Base-by-base conservation (phyloP, 495 filamentous ascomycete species). In the Platismatia glauca region DNA sequence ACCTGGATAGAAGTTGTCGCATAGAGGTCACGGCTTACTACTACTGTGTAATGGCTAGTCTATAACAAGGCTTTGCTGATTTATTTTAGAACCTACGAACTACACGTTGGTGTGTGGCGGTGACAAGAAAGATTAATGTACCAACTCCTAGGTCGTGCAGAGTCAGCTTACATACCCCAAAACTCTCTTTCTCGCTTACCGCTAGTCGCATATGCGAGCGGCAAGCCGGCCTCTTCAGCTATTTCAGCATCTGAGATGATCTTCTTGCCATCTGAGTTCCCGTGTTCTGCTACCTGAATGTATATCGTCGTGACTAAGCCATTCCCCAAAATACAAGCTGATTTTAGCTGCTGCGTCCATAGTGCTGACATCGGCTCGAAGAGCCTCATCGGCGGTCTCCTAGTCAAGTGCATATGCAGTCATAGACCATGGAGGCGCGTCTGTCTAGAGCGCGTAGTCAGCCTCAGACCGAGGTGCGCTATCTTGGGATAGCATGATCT, bases 331-430 rank as follows among this genome's bases (percentile, higher is more conserved):
- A 13, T n/a, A 4, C 13, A 24, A 52, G 33, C 33, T 60, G n/a
- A 13, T 31, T 43, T 20, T 37, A 58, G 57, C 57, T 41, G 11
- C 35, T 58, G 37, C 22, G 24, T 48, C 7, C 44, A 22, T 4
- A 13, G 13, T 43, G 57, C 57, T 43, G 57, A 58, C 57, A 24
- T 15, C 22, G 44, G 44, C 58, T 24, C 35, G 8, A 18, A n/a
- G 12, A 24, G 39, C 7, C 7, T 15, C 44, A 33, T 37, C 29
- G 31, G 20, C 12, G 18, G 27, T 31, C 27, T 20, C 33, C 29
- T 50, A 24, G 58, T 52, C 58, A 52, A 60, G 44, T 35, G 37
- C 34, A 27, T 31, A 38, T 34, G 43, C 46, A 60, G 22, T 16
- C 24, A 60, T 38, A 31, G n/a, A 24, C 22, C 22, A 24, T 24